Conservation (phyloP, 2,329 filamentous ascomycete species). For the Exophiala alcalophila region DNA sequence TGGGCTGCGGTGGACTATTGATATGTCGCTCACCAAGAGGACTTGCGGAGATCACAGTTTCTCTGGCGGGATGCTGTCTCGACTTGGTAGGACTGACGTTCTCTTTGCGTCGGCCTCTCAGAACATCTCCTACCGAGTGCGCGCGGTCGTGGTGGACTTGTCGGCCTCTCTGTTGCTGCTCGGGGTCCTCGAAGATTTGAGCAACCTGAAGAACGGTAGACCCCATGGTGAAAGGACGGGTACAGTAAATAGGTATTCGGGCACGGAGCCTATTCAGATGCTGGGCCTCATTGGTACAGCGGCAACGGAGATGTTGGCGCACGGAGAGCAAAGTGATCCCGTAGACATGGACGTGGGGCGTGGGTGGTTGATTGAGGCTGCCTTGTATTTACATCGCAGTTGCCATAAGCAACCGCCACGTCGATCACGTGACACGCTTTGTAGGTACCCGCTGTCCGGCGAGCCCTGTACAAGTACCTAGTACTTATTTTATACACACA, state of each 20-base stretch:
- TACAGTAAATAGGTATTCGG: conserved; percentile 21
- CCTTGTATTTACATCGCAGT: too few relatives aligned
- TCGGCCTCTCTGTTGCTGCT: conserved; percentile 21
- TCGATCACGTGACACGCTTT: too few relatives aligned
- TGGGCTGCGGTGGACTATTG: conserved; percentile 30
- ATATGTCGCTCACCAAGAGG: conserved; percentile 31
- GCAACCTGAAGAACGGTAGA: conserved; percentile 26
- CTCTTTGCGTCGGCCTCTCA: conserved; percentile 25
- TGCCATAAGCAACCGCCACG: too few relatives aligned
- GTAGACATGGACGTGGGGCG: conserved; percentile 3
- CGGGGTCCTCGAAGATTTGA: conserved; percentile 31
- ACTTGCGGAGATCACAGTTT: conserved; percentile 9
- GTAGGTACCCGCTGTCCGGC: too few relatives aligned
- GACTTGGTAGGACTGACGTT: conserved; percentile 22
- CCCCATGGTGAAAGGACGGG: conserved; percentile 21
- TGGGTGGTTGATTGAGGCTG: neutral
- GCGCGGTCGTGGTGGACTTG: conserved; percentile 20
- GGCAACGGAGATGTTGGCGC: conserved; percentile 7
- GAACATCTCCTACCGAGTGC: conserved; percentile 26
- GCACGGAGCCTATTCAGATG: conserved; percentile 23
- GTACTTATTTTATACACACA: too few relatives aligned
- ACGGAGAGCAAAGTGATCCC: conserved; percentile 15
- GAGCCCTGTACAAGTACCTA: too few relatives aligned
- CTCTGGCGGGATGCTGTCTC: conserved; percentile 1
- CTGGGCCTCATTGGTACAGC: conserved; percentile 17